phyloP scores from a whole-genome alignment of 129 eudicot genomes.

The Flaveria robusta region DNA sequence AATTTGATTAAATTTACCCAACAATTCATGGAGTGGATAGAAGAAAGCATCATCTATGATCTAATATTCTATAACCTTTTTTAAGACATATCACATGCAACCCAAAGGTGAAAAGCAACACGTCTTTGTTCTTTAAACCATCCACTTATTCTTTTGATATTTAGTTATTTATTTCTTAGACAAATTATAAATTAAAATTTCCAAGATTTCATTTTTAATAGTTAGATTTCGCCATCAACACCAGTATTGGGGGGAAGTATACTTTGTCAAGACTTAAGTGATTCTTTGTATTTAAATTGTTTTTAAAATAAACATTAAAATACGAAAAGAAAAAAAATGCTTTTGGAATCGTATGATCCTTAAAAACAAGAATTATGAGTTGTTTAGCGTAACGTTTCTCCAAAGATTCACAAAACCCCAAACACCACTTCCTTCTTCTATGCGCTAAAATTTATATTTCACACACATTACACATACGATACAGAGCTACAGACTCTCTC shows the following conservation, averaged over 20 bases:
- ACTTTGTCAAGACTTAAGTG: not conserved
- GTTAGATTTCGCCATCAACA: constrained; percentile 1
- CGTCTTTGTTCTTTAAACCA: constrained; percentile 34
- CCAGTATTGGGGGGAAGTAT: not conserved
- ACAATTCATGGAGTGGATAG: constrained; percentile 18
- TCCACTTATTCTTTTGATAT: not conserved
- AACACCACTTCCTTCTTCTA: constrained; percentile 24
- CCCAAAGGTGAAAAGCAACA: constrained; percentile 29
- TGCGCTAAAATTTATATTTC: not conserved
- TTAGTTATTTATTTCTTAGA: not conserved
- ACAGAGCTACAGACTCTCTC: constrained; percentile 15
- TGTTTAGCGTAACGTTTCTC: constrained; percentile 59
- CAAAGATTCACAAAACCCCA: constrained; percentile 59
- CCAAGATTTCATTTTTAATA: not conserved
- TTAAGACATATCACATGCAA: constrained; percentile 38
- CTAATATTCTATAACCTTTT: not conserved
- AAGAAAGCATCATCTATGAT: constrained; percentile 7
- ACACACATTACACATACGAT: too few relatives aligned
- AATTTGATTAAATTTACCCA: not conserved
- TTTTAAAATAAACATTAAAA: not conserved
- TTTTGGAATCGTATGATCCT: constrained; percentile 12
- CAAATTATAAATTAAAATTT: not conserved
- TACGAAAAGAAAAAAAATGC: constrained; percentile 17
- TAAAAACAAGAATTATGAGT: constrained; percentile 22
- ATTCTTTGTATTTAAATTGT: not conserved